Evolutionary conservation across 2,329 filamentous ascomycete genomes (phyloP).

Genomic region (Aspergillus pseudoterreus): DNA sequence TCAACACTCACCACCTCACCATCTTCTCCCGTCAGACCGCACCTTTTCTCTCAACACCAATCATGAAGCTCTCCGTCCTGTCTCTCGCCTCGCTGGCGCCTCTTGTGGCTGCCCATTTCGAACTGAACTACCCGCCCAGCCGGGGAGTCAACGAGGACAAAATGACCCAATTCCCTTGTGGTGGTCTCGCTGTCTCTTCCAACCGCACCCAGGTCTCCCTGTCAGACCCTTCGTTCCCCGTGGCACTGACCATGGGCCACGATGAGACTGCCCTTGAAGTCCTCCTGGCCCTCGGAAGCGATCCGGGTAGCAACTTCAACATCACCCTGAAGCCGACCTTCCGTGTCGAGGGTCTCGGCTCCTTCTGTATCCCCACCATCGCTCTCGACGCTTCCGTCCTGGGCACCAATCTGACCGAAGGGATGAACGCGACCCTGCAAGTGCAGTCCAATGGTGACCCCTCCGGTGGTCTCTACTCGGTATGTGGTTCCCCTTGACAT

Average conservation of each 20-base stretch:
- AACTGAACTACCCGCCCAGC: constrained; percentile 49
- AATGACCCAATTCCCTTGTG: constrained; percentile 48
- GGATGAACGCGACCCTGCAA: constrained; percentile 64
- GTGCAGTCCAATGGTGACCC: constrained; percentile 61
- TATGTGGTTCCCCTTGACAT: constrained; percentile 33
- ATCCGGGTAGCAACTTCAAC: constrained; percentile 62
- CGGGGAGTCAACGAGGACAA: constrained; percentile 50
- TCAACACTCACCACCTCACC: background rate
- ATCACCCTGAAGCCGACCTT: constrained; percentile 61
- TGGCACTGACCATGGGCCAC: constrained; percentile 53
- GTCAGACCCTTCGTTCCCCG: constrained; percentile 45
- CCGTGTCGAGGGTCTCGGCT: constrained; percentile 58
- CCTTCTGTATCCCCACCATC: constrained; percentile 63
- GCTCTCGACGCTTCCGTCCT: constrained; percentile 27
- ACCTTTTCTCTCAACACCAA: constrained; percentile 1
- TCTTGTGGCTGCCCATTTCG: constrained; percentile 53
- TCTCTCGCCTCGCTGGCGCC: constrained; percentile 41
- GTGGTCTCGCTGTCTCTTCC: constrained; percentile 45
- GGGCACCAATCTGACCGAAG: constrained; percentile 53
- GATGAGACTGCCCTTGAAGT: constrained; percentile 51
- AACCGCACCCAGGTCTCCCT: constrained; percentile 49
- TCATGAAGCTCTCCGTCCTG: constrained; percentile 32
- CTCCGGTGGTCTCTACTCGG: constrained; percentile 64
- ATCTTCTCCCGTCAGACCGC: background rate
- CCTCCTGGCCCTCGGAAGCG: constrained; percentile 50